Percentiles rank a stretch among this genome's conserved stretches.
Evolutionary conservation across 1,284 basidiomycete species (phyloP).

Genomic region (Ustilago bromivora): DNA sequence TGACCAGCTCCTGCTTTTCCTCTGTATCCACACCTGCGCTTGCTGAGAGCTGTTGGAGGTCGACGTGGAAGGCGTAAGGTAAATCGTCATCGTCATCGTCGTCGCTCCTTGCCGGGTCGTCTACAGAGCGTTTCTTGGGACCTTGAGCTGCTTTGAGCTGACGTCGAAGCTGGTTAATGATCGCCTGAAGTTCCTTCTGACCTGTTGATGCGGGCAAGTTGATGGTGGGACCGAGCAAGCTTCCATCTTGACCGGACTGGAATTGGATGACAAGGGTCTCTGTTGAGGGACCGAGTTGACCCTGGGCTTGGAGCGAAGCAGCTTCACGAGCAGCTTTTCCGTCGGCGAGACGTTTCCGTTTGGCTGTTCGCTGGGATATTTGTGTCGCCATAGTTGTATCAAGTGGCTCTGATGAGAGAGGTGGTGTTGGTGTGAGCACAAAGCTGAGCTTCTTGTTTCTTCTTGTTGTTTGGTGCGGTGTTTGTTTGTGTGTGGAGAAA

Average conservation of each 20-base stretch:
- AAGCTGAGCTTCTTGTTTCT: background rate
- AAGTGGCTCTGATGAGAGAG: background rate
- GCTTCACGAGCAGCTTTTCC: constrained; percentile 50
- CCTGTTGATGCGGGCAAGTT: constrained; percentile 63
- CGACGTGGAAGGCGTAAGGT: constrained; percentile 67
- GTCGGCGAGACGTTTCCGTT: constrained; percentile 57
- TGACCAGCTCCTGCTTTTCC: constrained; percentile 34
- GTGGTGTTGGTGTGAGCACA: background rate
- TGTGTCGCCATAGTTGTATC: constrained; percentile 58
- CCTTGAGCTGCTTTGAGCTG: constrained; percentile 48
- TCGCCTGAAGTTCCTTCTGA: constrained; percentile 60
- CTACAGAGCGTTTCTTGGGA: constrained; percentile 35
- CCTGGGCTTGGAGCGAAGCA: constrained; percentile 46
- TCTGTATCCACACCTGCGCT: constrained; percentile 17
- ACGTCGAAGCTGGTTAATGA: constrained; percentile 64
- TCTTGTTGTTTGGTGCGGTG: background rate
- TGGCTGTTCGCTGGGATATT: constrained; percentile 57
- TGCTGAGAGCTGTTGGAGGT: constrained; percentile 42
- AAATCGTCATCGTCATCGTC: constrained; percentile 65
- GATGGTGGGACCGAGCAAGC: constrained; percentile 62
- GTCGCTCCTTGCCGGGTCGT: constrained; percentile 42
- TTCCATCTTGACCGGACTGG: constrained; percentile 61
- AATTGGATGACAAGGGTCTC: constrained; percentile 66
- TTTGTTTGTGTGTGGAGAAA: constrained; percentile 24
- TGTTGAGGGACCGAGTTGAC: constrained; percentile 59